Percentiles rank a stretch among this genome's conserved stretches.
Conservation (phyloP, 345 rosid species). For the Pistacia vera region DNA sequence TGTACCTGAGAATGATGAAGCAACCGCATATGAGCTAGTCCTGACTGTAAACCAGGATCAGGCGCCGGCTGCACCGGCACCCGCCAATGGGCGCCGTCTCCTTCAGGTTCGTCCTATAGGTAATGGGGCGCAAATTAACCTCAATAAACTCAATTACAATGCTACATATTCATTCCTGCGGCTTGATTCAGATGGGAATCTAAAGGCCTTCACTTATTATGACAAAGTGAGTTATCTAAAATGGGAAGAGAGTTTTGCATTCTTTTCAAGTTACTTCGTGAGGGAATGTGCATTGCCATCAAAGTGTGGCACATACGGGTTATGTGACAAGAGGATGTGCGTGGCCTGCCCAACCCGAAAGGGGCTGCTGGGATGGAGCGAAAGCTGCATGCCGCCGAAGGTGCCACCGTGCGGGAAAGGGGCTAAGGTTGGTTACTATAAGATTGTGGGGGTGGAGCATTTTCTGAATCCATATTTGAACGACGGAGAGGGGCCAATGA, state of each 20-base stretch:
- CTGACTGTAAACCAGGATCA: neutral
- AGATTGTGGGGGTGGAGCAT: slow-evolving; percentile 32
- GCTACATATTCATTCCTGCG: slow-evolving; percentile 28
- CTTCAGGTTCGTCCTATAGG: neutral
- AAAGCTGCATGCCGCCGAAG: slow-evolving; percentile 12
- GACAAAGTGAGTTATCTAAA: slow-evolving; percentile 13
- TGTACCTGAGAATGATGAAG: slow-evolving; percentile 1
- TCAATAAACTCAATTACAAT: slow-evolving; percentile 30
- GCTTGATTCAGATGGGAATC: slow-evolving; percentile 36
- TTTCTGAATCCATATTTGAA: slow-evolving; percentile 23
- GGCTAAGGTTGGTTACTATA: slow-evolving; percentile 14
- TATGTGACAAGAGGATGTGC: slow-evolving; percentile 25
- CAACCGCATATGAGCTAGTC: slow-evolving; percentile 9
- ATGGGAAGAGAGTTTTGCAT: slow-evolving; percentile 25
- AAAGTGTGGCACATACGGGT: slow-evolving; percentile 30
- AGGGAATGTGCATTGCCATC: slow-evolving; percentile 33
- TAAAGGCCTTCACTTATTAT: slow-evolving; percentile 24
- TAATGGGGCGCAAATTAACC: neutral
- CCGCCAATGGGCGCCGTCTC: slow-evolving; percentile 1
- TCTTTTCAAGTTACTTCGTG: slow-evolving; percentile 19
- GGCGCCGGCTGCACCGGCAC: neutral
- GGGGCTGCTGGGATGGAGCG: slow-evolving; percentile 24
- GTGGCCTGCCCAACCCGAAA: slow-evolving; percentile 21
- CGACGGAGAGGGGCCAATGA: slow-evolving; percentile 18
- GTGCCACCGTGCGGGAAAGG: neutral